phyloP scores from a whole-genome alignment of 768 basidiomycete genomes.

The Suillus occidentalis region DNA sequence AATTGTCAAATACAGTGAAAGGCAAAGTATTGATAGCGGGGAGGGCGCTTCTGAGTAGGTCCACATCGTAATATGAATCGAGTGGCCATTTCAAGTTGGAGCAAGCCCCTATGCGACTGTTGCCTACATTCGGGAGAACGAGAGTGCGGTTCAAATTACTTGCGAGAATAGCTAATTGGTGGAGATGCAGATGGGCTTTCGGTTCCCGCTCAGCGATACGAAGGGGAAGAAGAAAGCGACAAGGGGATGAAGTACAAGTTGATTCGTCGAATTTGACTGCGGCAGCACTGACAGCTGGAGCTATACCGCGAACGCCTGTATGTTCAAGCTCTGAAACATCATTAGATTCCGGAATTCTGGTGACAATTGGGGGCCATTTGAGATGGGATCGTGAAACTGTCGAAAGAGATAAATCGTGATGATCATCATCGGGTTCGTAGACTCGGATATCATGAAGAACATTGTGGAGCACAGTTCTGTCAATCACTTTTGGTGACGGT shows the following conservation, averaged over 20 bases:
- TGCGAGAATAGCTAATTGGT: slow-evolving; percentile 52
- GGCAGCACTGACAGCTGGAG: slow-evolving; percentile 1
- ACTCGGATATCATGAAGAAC: not conserved
- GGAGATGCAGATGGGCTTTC: slow-evolving; percentile 55
- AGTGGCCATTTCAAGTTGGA: slow-evolving; percentile 49
- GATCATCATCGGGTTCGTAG: not conserved
- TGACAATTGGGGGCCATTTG: slow-evolving; percentile 37
- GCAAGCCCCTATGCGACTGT: slow-evolving; percentile 54
- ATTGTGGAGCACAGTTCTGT: not conserved
- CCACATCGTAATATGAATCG: slow-evolving; percentile 48
- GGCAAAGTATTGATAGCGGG: slow-evolving; percentile 25
- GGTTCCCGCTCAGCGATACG: slow-evolving; percentile 59
- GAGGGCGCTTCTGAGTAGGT: slow-evolving; percentile 9
- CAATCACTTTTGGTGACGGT: not conserved
- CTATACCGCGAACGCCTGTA: slow-evolving; percentile 3
- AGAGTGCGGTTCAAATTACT: slow-evolving; percentile 51
- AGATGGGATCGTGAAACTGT: not conserved
- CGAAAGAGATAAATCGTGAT: not conserved
- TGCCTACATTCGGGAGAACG: slow-evolving; percentile 61
- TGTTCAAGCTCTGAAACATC: not conserved
- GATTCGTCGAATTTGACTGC: slow-evolving; percentile 18
- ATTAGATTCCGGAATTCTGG: slow-evolving; percentile 31
- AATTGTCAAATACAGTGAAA: slow-evolving; percentile 39
- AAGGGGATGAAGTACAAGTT: slow-evolving; percentile 28
- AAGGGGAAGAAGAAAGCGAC: slow-evolving; percentile 50